Base-by-base conservation (phyloP, 2,329 filamentous ascomycete species). In the Fusarium mundagurra region DNA sequence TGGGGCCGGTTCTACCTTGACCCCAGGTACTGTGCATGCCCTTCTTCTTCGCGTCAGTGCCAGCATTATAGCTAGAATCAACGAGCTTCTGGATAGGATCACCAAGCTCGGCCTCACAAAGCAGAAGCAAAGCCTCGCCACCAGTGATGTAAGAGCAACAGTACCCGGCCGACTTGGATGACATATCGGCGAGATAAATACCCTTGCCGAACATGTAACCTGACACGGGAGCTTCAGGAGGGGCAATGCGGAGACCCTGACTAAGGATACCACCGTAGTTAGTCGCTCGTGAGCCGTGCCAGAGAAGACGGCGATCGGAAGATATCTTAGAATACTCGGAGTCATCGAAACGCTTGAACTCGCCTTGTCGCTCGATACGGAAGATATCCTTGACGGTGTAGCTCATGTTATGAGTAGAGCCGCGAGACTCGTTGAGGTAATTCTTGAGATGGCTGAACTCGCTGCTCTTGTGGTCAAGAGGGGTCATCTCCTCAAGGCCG, bases 141-240 rank as follows among this genome's bases (percentile, higher is more conserved):
- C 88, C 89, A n/a, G 92, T 93, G 68, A 85, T 87, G 73, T 83
- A 80, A 0, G 90, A 80, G 60, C 82, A 88, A 80, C 94, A 96
- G 84, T 97, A 97, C 76, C 90, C 90, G 22, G 94, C 94, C 5
- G 92, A 94, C 83, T 97, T 97, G 80, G 90, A 92, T 0, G 91
- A 92, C 87, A 95, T 95, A 78, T 97, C 94, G 6, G 94, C 94
- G 5, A 97, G 88, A 80, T 97, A 97, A 53, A 97, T 93, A 50
- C 94, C 94, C 82, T 97, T 97, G 65, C 92, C 94, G 75, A 97
- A 97, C 93, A 96, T 96, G 84, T 96, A 95, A 3, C 94, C 94
- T 9, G 87, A 89, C 0, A 91, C 91, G 0, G 94, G 95, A 0
- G 94, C 94, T 81, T 97, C 92, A 0, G 92, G 92, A 0, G 95